Evolutionary conservation across 768 basidiomycete genomes (phyloP), one percentile per base, ranked within the genome.

Genomic region (Rossbeevera mucosa): DNA sequence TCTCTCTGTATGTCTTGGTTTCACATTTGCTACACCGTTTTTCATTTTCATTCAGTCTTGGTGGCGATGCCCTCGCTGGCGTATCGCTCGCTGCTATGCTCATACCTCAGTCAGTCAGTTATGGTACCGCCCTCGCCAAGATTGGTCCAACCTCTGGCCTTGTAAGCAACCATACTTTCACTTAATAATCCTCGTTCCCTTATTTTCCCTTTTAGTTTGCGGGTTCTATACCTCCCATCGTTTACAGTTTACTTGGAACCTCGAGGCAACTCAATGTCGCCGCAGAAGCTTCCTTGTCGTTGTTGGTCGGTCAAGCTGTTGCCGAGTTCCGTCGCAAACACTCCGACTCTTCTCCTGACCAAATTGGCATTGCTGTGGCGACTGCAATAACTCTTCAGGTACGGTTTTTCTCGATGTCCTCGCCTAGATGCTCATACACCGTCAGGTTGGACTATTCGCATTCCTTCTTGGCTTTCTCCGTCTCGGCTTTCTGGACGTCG

Each of bases 401-500:
- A 53, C 11, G 74, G 14, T 38, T 31, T 44, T 31, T 45, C 29
- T 16, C 21, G 2, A 11, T 31, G 9, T 2, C 8, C 24, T 41
- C 21, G 6, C 56, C 18, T 5, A 20, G 5, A 31, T 28, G 13
- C 20, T 40, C 44, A 20, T 18, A 48, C 6, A 18, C 7, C 26
- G 12, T 5, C 56, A 91, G 88, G 88, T 85, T 58, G 93, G 93
- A 33, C 59, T 94, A 28, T 86, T 96, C 57, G 86, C 91, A 1
- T 92, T 91, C 54, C 66, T 88, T 22, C 77, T 96, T 26, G 94
- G 94, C 3, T 80, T 95, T 60, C 85, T 94, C 64, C 79, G 92
- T 22, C 75, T 97, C 9, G 93, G 94, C 2, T 95, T 95, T 70
- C 82, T 95, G 48, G 94, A 97, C 65, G 94, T 95, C 12, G 88